Conservation (phyloP, 768 basidiomycete species). For the Fibroporia radiculosa region DNA sequence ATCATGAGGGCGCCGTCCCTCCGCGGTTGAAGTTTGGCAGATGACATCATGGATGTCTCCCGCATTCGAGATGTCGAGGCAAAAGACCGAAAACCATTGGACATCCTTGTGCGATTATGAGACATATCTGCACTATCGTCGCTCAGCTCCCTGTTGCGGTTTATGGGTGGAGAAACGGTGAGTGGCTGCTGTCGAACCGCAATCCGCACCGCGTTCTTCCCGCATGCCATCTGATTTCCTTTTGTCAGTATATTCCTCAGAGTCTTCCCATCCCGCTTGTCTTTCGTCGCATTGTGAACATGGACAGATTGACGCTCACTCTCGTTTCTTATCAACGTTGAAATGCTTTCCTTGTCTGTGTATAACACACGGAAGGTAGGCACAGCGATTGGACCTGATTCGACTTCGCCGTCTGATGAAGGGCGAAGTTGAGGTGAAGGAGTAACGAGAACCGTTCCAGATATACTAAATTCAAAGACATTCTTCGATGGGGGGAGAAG, state of each 20-base stretch:
- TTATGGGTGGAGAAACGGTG: conserved; percentile 13
- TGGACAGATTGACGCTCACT: conserved; percentile 46
- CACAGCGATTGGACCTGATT: conserved; percentile 46
- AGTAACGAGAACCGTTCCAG: conserved; percentile 56
- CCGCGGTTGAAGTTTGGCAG: conserved; percentile 24
- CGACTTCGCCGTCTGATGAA: conserved; percentile 21
- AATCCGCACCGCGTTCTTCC: conserved; percentile 54
- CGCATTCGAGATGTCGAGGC: conserved; percentile 11
- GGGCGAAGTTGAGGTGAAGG: conserved; percentile 21
- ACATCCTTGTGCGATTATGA: conserved; percentile 18
- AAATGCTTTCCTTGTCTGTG: conserved; percentile 53
- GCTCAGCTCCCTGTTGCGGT: conserved; percentile 5
- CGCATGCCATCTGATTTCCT: conserved; percentile 51
- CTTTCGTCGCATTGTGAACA: conserved; percentile 52
- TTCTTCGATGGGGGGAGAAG: conserved; percentile 58
- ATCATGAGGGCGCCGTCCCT: conserved; percentile 56
- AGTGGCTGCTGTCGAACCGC: conserved; percentile 37
- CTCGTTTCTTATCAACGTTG: conserved; percentile 55
- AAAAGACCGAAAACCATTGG: conserved; percentile 9
- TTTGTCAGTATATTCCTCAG: conserved; percentile 57
- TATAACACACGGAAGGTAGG: conserved; percentile 66
- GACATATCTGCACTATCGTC: conserved; percentile 12
- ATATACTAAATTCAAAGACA: conserved; percentile 55
- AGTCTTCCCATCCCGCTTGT: conserved; percentile 51
- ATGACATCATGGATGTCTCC: conserved; percentile 16